These are phyloP conservation scores for Fusarium fujikuroi DNA, from an alignment of 2,329 filamentous ascomycete species.

Conservation along the genomic window DNA sequence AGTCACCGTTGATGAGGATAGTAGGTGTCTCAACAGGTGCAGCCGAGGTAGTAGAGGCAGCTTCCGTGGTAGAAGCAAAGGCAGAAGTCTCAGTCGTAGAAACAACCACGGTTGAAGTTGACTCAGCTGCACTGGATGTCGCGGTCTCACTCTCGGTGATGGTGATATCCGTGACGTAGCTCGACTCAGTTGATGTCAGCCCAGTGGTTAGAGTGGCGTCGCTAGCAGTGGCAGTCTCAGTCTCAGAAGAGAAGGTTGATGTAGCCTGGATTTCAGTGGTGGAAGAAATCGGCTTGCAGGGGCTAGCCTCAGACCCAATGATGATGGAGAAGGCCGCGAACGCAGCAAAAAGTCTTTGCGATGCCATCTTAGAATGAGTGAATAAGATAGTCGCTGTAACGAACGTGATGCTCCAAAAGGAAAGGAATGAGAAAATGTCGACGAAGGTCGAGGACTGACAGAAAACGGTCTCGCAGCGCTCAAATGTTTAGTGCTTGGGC, in stretches of 20 bases:
- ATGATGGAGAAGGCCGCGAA: background rate
- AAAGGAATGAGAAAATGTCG: background rate
- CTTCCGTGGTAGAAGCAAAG: background rate
- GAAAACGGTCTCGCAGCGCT: background rate
- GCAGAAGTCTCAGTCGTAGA: background rate
- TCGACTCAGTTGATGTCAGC: background rate
- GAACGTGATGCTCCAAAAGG: background rate
- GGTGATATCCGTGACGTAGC: background rate
- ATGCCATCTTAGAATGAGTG: background rate
- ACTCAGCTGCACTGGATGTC: background rate
- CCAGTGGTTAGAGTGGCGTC: background rate
- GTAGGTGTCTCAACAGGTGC: background rate
- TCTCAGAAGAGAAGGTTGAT: background rate
- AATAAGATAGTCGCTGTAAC: background rate
- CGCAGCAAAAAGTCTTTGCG: background rate
- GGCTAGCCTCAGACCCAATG: background rate
- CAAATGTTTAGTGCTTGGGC: background rate
- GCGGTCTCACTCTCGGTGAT: background rate
- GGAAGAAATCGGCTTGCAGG: background rate
- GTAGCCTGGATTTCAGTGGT: background rate
- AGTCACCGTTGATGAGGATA: background rate
- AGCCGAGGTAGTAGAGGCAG: background rate
- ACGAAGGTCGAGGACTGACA: background rate
- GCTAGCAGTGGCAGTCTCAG: background rate
- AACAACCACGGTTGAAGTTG: background rate